Evolutionary conservation across 805 yeast genomes (phyloP), one percentile per base, ranked within the genome.

Genomic region (Wickerhamiella spandovensis): DNA sequence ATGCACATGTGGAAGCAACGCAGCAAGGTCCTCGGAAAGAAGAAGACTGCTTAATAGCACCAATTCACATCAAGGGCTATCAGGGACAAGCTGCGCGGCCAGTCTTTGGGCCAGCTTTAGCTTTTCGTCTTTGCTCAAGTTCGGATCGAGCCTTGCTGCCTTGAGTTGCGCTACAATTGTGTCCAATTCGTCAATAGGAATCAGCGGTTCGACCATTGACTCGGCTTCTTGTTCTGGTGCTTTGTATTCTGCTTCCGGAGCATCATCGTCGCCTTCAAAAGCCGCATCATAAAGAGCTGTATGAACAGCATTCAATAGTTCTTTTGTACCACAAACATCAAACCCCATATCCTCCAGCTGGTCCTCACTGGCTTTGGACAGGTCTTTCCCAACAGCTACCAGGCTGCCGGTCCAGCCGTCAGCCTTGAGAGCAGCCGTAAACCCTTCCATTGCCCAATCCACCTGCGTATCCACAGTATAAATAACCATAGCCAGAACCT

Each of bases 1-100:
- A 73, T 83, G 13, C 89, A 92, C 64, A 89, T 92, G 96, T 72
- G 90, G 61, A 77, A 73, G 56, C 97, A 90, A 71, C 81, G 98
- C 69, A 73, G 72, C 64, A 85, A 86, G 71, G 87, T 81, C 3
- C 57, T 66, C 32, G 61, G 46, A 4, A 20, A 39, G 43, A 12
- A n/a, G 20, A 35, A 35, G 39, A 35, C 39, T 9, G 39, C 39
- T n/a, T 39, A 7, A 39, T 7, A 35, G n/a, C n/a, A 5, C 8
- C 44, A 23, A 5, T 7, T 6, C 12, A 25, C 30, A 25, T 25
- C 10, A 35, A 2, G 39, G 39, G 9, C 39, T 35, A 35, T 44
- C 28, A 13, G 46, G 46, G 5, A 64, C 48, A 8, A 66, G 56
- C 49, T 65, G 63, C 15, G 50, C 62, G 1, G 69, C 69, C 13